A percentile compares a stretch with the other conserved stretches of the same genome.
Conservation (phyloP, 2,329 filamentous ascomycete species). For the Monosporascus sp. region DNA sequence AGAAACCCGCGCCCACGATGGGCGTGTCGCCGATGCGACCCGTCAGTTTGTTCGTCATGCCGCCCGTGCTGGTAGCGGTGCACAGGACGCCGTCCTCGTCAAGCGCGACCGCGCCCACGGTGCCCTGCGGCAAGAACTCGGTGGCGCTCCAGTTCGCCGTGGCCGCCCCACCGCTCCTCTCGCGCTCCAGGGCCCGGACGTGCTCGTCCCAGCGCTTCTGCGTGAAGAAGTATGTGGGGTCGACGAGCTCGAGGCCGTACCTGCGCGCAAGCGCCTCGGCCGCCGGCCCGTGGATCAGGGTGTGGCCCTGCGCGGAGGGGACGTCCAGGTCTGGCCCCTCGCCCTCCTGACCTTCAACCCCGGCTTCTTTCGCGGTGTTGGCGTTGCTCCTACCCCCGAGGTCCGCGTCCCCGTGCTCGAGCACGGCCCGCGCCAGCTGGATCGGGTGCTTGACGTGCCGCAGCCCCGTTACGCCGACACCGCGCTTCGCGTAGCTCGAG, state of each 20-base stretch:
- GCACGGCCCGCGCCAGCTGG: slow-evolving; percentile 63
- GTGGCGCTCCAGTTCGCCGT: slow-evolving; percentile 51
- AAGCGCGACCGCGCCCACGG: slow-evolving; percentile 75
- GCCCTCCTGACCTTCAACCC: slow-evolving; percentile 19
- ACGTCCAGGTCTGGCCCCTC: slow-evolving; percentile 30
- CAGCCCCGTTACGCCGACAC: slow-evolving; percentile 70
- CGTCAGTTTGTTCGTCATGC: slow-evolving; percentile 82
- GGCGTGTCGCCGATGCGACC: slow-evolving; percentile 85
- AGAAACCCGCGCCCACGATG: slow-evolving; percentile 77
- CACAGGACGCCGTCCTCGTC: slow-evolving; percentile 72
- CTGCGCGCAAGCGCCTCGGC: slow-evolving; percentile 62
- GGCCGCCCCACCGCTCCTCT: slow-evolving; percentile 30
- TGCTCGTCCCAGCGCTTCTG: slow-evolving; percentile 76
- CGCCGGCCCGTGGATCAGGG: slow-evolving; percentile 60
- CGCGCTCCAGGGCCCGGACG: slow-evolving; percentile 47
- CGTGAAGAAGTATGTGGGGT: slow-evolving; percentile 72
- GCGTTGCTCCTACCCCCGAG: slow-evolving; percentile 30
- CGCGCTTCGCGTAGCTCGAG: slow-evolving; percentile 63
- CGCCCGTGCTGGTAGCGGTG: slow-evolving; percentile 63
- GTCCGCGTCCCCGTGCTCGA: slow-evolving; percentile 61
- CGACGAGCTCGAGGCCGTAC: slow-evolving; percentile 68
- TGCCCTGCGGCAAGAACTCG: slow-evolving; percentile 75
- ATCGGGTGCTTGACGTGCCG: slow-evolving; percentile 75
- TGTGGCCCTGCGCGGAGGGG: slow-evolving; percentile 62
- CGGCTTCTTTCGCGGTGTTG: slow-evolving; percentile 4